Evolutionary conservation across 345 rosid species (phyloP).

Genomic region (Gossypium raimondii): DNA sequence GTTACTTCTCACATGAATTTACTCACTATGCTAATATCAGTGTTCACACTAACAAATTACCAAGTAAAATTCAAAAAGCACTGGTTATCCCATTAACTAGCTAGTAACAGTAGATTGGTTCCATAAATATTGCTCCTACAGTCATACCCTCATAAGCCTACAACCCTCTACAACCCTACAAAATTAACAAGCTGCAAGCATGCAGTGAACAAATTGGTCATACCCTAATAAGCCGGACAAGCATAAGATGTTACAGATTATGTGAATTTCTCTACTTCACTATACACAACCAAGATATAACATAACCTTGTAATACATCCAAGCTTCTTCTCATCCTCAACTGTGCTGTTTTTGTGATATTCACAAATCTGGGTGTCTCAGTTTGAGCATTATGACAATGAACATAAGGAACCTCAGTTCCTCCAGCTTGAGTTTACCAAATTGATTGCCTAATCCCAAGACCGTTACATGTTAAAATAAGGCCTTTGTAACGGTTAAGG

Average conservation of each 20-base stretch:
- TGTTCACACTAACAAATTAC: background rate
- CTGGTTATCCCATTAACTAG: background rate
- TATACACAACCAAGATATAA: background rate
- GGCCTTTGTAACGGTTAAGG: constrained; percentile 77
- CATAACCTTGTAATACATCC: constrained; percentile 7
- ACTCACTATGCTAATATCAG: background rate
- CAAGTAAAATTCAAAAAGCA: background rate
- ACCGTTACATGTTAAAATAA: constrained; percentile 90
- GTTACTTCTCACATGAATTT: background rate
- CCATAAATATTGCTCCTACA: background rate
- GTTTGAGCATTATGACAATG: constrained; percentile 1
- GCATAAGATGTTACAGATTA: constrained; percentile 9
- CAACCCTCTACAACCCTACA: background rate
- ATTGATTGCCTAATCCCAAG: constrained; percentile 77
- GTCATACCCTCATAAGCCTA: too few species aligned
- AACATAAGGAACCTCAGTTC: background rate
- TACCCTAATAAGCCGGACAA: background rate
- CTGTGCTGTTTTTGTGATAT: background rate
- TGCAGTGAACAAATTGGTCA: background rate
- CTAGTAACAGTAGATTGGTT: background rate
- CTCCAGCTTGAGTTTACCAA: constrained; percentile 35
- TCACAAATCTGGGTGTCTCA: background rate
- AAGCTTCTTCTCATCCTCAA: background rate
- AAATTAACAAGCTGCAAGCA: background rate
- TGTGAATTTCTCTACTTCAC: background rate